Base-by-base conservation (phyloP, 2,329 filamentous ascomycete species). In the Trichoderma atrobrunneum region DNA sequence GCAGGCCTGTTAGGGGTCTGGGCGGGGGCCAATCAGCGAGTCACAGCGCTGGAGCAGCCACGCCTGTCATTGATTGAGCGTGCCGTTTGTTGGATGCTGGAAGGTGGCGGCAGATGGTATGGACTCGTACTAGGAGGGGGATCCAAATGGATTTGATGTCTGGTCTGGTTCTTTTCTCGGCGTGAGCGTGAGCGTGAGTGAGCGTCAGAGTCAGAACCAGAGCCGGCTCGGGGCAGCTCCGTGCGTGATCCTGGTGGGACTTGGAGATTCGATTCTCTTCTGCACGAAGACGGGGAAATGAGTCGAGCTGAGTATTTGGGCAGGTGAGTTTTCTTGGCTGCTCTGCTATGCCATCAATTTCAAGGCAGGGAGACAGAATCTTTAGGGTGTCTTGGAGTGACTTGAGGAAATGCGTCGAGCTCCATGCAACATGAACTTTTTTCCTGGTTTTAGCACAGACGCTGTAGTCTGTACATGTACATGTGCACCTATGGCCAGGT, bases 11-110 rank as follows among this genome's bases (percentile, higher is more conserved):
- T 76, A 75, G 75, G 77, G 77, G 72, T 70, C 73, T 59, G 61
- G 57, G 63, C 63, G 71, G 75, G 74, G 75, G 71, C 80, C 80
- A 81, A 81, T 82, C 76, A 80, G 75, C 74, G 73, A 72, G 72
- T 64, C 43, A 70, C 74, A 72, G 74, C 70, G 69, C 62, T 69
- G 54, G 48, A 56, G 74, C 74, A 76, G 78, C 77, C 78, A 79
- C 76, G 75, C 75, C 77, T 21, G 57, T 60, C 57, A 21, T 54
- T 75, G 74, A 76, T 72, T 36, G 59, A 72, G 43, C 39, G 39
- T 43, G 57, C 56, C 43, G 60, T 32, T 39, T 39, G 59, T 54
- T 63, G 71, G 64, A 14, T 32, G 51, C 16, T 62, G 62, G 32
- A 24, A 16, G 68, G 68, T 64, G 68, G 68, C 51, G 66, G 56